Evolutionary conservation across 2,329 filamentous ascomycete genomes (phyloP).

Genomic region (Escovopsis sp.): DNA sequence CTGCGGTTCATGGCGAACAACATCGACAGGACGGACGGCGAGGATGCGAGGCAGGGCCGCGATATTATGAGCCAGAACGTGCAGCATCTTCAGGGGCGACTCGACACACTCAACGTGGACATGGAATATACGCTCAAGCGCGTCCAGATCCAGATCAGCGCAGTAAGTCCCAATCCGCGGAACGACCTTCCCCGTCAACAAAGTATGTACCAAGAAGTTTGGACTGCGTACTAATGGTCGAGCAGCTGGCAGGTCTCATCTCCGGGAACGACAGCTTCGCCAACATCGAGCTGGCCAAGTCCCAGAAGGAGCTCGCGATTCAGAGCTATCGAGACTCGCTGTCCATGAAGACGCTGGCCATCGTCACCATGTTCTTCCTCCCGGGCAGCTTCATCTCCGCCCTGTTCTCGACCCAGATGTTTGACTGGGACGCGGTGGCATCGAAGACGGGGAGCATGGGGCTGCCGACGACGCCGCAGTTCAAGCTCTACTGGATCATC

Average conservation of each 20-base stretch:
- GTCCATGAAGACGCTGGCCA: conserved; percentile 28
- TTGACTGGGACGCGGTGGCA: conserved; percentile 18
- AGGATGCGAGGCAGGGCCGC: background rate
- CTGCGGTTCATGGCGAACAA: conserved; percentile 15
- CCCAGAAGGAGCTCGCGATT: conserved; percentile 18
- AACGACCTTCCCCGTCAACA: no score
- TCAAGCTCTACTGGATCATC: conserved; percentile 26
- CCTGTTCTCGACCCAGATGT: conserved; percentile 23
- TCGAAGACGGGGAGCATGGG: conserved; percentile 11
- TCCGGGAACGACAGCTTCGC: conserved; percentile 22
- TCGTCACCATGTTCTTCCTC: conserved; percentile 29
- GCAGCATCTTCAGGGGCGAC: conserved; percentile 16
- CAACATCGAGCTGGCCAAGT: conserved; percentile 16
- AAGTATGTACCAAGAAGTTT: no score
- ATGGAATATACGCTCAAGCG: conserved; percentile 22
- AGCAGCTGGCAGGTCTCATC: conserved; percentile 23
- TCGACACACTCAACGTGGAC: conserved; percentile 23
- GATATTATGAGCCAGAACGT: conserved; percentile 14
- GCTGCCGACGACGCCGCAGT: conserved; percentile 20
- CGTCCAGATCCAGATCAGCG: conserved; percentile 24
- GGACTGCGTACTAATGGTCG: conserved; percentile 3
- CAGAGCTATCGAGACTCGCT: conserved; percentile 26
- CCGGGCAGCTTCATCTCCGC: conserved; percentile 28
- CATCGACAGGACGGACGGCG: conserved; percentile 1
- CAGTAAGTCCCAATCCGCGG: conserved; percentile 18